Evolutionary conservation across 1,284 basidiomycete species (phyloP).

Genomic region (Trichosporon inkin): DNA sequence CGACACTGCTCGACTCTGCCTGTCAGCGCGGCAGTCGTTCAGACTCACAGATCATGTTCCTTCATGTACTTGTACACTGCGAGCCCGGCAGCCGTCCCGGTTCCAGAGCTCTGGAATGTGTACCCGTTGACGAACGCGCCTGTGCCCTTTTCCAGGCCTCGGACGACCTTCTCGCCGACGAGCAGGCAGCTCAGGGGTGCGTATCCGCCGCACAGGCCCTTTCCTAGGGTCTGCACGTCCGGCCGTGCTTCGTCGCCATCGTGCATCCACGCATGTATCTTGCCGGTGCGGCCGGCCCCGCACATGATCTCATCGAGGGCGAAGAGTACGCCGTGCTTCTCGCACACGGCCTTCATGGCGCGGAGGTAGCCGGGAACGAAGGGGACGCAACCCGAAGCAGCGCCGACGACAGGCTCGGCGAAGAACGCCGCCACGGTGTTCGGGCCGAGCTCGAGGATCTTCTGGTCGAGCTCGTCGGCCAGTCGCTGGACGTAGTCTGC

Average conservation of each 20-base stretch:
- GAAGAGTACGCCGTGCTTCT: constrained; percentile 78
- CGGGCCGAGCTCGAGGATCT: constrained; percentile 71
- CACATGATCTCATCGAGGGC: constrained; percentile 83
- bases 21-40: background rate
- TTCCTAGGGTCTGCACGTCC: constrained; percentile 78
- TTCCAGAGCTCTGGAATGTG: constrained; percentile 75
- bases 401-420: constrained; percentile 60
- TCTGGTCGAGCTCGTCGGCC: constrained; percentile 71
- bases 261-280: constrained; percentile 76
- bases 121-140: constrained; percentile 67
- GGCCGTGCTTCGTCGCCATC: constrained; percentile 56
- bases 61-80: constrained; percentile 56
- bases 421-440: constrained; percentile 59
- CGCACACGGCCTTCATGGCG: constrained; percentile 79
- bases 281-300: constrained; percentile 76
- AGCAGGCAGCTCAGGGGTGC: constrained; percentile 76
- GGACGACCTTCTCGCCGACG: constrained; percentile 65
- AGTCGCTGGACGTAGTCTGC: constrained; percentile 71
- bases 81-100: constrained; percentile 69
- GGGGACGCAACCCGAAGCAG: constrained; percentile 60
- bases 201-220: constrained; percentile 81
- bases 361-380: constrained; percentile 42
- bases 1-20: constrained; percentile 59
- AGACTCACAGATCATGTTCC: constrained; percentile 22
- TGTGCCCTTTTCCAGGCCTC: constrained; percentile 62